Conservation (phyloP, 805 yeast species). For the Candida glaebosa region DNA sequence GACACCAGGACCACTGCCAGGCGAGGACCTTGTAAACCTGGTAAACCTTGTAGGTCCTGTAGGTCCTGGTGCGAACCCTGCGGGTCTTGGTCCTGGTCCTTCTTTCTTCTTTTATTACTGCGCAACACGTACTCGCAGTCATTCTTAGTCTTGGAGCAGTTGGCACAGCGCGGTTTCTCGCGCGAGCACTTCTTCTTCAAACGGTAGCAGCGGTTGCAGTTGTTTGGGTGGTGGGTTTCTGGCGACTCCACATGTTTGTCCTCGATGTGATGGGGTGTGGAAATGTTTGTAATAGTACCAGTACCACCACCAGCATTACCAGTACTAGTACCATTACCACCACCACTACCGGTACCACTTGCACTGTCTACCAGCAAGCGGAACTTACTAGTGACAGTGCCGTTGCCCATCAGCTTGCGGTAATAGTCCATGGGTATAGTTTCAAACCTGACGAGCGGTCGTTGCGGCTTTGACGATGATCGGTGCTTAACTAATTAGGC, state of each 20-base stretch:
- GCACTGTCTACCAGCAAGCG: no score
- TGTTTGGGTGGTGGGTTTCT: constrained; percentile 30
- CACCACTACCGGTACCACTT: constrained; percentile 7
- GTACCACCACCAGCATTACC: neutral
- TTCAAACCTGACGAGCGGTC: no score
- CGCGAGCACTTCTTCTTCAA: constrained; percentile 42
- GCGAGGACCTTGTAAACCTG: no score
- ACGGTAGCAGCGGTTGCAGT: constrained; percentile 39
- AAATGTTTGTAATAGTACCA: neutral
- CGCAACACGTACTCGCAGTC: constrained; percentile 37
- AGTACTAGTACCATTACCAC: neutral
- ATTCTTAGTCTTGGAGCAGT: constrained; percentile 33
- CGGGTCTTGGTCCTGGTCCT: no score
- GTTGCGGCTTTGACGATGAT: neutral
- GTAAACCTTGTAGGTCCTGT: no score
- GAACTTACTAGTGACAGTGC: constrained; percentile 35
- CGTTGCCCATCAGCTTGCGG: constrained; percentile 37
- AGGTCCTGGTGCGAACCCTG: neutral
- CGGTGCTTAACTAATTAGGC: neutral
- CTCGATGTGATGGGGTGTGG: neutral
- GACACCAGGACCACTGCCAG: neutral
- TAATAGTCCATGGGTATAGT: constrained; percentile 40
- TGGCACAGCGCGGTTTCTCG: constrained; percentile 34
- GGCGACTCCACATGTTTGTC: constrained; percentile 3
- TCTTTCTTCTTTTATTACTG: constrained; percentile 23